Base-by-base conservation (phyloP, 306 rosid genomes). In the Crataegus laevigata region DNA sequence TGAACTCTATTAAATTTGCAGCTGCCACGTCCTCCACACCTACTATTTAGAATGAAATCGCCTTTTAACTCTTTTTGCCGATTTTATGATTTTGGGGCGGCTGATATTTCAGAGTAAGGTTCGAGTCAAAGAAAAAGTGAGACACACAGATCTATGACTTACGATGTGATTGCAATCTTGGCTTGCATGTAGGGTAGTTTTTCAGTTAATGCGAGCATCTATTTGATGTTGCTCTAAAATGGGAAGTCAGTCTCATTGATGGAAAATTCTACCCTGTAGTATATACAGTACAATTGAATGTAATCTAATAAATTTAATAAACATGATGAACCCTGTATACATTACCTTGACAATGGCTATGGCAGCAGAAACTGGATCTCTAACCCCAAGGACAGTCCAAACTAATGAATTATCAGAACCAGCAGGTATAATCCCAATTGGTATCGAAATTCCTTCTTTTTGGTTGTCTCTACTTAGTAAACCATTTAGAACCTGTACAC, bases 321-420 rank as follows among this genome's bases (percentile, higher is more conserved):
- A 22, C 61, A 57, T 57, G 28, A 57, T 57, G 61, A 57, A 57
- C 28, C 61, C 28, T 64, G 9, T 17, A 73, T 47, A 43, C 18
- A 55, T 77, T 87, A 94, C 99, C 99, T 94, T 94, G 21, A 94
- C 96, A 81, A 94, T 94, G 69, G 99, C 91, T 89, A 94, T 92
- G 77, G 99, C 99, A 36, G 99, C 99, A 82, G 99, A 90, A 78
- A 92, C 78, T 14, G 97, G 96, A 85, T 94, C 99, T 83, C 96
- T 82, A 73, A 94, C 99, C 51, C 99, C 99, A 85, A 94, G 99
- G 83, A 94, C 99, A 79, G 99, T 94, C 97, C 99, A 92, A 83
- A 92, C 96, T 77, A 94, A 75, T 50, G 99, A 94, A 82, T 94
- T 94, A 85, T 94, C 99, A 67, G 99, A 94, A 74, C 99, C 99